Conservation (phyloP, 169 alveolate genomes). For the Perkinsus olseni region DNA sequence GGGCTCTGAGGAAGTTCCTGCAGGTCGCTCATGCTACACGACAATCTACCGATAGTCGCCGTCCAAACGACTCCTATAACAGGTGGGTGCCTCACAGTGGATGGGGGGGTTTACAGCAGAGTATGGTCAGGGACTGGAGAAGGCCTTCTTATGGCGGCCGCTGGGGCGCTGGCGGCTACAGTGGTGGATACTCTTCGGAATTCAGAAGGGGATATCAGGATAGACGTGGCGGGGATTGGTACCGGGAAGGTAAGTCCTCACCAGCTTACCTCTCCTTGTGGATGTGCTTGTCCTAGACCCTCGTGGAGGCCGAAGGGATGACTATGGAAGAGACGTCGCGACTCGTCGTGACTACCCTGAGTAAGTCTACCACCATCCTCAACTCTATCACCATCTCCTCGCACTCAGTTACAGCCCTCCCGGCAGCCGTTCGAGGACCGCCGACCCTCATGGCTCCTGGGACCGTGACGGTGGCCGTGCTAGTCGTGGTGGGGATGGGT, state of each 20-base stretch:
- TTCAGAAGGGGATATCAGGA: not conserved
- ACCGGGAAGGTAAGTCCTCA: not conserved
- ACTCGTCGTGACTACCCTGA: not conserved
- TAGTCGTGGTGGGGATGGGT: too few relatives aligned
- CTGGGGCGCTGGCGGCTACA: not conserved
- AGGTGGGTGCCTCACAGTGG: not conserved
- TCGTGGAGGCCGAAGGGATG: not conserved
- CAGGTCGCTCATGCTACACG: not conserved
- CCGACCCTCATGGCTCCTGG: not conserved
- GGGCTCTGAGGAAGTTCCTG: not conserved
- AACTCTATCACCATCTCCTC: not conserved
- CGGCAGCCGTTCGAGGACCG: not conserved
- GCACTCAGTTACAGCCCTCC: conserved; percentile 2
- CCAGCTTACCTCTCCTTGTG: not conserved
- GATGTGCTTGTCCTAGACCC: not conserved
- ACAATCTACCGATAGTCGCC: not conserved
- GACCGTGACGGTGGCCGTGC: not conserved
- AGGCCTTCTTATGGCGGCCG: not conserved
- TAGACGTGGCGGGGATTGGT: not conserved
- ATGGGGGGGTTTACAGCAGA: not conserved
- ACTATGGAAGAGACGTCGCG: not conserved
- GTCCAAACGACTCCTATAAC: not conserved
- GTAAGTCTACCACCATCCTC: not conserved
- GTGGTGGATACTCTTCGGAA: not conserved
- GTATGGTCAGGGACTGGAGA: not conserved